Percentiles rank a stretch among this genome's conserved stretches.
These are phyloP conservation scores for Mortierella alpina DNA, from an alignment of 192 early-diverging fungal species.

Conservation along the genomic window DNA sequence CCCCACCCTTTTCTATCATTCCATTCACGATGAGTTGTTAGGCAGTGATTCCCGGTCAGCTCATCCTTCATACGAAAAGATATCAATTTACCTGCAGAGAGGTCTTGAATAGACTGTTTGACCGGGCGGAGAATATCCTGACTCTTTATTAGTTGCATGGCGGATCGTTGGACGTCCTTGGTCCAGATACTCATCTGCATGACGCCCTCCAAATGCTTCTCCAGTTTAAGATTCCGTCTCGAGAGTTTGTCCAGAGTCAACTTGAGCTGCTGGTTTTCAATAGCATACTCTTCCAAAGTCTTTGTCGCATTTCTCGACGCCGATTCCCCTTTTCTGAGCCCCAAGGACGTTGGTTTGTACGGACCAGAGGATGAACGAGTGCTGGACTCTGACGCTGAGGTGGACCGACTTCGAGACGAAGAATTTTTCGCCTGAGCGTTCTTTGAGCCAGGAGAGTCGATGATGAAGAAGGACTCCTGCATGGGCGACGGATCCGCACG, in stretches of 20 bases:
- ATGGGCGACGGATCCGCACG: slow-evolving; percentile 49
- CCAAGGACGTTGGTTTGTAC: not conserved
- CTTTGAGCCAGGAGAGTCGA: slow-evolving; percentile 21
- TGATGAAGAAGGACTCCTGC: slow-evolving; percentile 67
- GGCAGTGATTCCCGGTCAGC: not conserved
- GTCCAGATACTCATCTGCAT: slow-evolving; percentile 55
- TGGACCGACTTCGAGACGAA: slow-evolving; percentile 5
- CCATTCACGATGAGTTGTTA: not conserved
- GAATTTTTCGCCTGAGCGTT: not conserved
- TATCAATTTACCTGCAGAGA: slow-evolving; percentile 12
- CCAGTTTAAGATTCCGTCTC: slow-evolving; percentile 50
- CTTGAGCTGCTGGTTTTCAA: slow-evolving; percentile 76
- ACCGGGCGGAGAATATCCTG: slow-evolving; percentile 48
- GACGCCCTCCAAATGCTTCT: slow-evolving; percentile 41
- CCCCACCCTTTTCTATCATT: not conserved
- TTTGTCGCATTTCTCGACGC: slow-evolving; percentile 39
- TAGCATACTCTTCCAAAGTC: slow-evolving; percentile 71
- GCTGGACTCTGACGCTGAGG: slow-evolving; percentile 6
- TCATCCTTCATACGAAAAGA: not conserved
- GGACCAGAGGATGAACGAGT: not conserved
- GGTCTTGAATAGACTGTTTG: slow-evolving; percentile 45
- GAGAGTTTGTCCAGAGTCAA: slow-evolving; percentile 70
- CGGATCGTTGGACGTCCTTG: slow-evolving; percentile 44
- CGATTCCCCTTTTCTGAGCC: slow-evolving; percentile 1
- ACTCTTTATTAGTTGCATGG: slow-evolving; percentile 46